These are phyloP conservation scores for Pichia sp. DNA, from an alignment of 1,139 yeast species.

Conservation along the genomic window DNA sequence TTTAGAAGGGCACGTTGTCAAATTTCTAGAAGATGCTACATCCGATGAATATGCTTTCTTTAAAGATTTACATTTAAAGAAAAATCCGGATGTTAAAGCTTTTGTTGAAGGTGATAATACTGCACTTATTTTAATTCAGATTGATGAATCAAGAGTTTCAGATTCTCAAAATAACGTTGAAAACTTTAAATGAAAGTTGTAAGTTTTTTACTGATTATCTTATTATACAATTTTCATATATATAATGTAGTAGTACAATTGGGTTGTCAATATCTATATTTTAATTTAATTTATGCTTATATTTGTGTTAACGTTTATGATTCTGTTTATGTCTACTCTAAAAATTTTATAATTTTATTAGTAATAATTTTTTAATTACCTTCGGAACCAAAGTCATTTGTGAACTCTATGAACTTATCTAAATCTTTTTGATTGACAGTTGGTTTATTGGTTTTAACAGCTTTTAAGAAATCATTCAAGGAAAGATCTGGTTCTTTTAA, in stretches of 20 bases:
- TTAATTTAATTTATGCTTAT: no score
- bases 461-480: conserved; percentile 87
- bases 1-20: conserved; percentile 59
- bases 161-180: conserved; percentile 64
- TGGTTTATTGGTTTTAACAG: conserved; percentile 87
- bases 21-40: conserved; percentile 39
- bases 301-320: no score
- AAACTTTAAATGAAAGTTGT: conserved; percentile 13
- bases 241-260: no score
- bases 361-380: conserved; percentile 79
- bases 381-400: conserved; percentile 94
- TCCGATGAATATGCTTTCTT: conserved; percentile 46
- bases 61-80: conserved; percentile 50
- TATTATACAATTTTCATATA: no score
- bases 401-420: conserved; percentile 77
- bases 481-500: conserved; percentile 84
- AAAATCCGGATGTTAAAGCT: conserved; percentile 61
- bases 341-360: no score
- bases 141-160: conserved; percentile 70
- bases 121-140: conserved; percentile 59
- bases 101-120: conserved; percentile 60
- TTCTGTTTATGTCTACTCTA: no score
- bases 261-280: no score
- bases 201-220: no score
- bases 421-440: conserved; percentile 87